phyloP scores from a whole-genome alignment of 805 yeast species.

The Wickerhamiella azyma region DNA sequence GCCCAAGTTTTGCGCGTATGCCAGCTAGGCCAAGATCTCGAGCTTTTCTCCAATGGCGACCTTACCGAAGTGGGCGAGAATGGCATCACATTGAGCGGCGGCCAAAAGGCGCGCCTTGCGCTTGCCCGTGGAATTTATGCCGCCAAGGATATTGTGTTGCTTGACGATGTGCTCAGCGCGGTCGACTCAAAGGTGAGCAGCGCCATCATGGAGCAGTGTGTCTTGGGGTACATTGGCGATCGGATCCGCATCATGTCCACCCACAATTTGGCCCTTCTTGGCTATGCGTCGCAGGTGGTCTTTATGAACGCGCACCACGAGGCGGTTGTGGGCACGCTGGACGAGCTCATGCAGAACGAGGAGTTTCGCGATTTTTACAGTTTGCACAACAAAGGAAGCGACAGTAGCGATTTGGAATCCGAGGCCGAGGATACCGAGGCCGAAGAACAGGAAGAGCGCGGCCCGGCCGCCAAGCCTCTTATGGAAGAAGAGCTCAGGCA shows the following conservation, averaged over 20 bases:
- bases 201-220: slow-evolving; percentile 57
- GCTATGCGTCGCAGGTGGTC: slow-evolving; percentile 54
- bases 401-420: background rate
- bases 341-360: slow-evolving; percentile 30
- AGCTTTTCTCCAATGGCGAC: slow-evolving; percentile 11
- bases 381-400: background rate
- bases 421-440: slow-evolving; percentile 8
- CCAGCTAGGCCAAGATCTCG: slow-evolving; percentile 12
- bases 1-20: slow-evolving; percentile 9
- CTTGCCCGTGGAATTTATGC: slow-evolving; percentile 72
- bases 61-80: slow-evolving; percentile 68
- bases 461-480: background rate
- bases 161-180: slow-evolving; percentile 78
- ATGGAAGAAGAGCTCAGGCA: slow-evolving; percentile 2
- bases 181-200: slow-evolving; percentile 80
- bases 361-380: background rate
- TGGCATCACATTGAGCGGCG: slow-evolving; percentile 81
- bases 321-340: slow-evolving; percentile 46
- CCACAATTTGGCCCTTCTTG: slow-evolving; percentile 63
- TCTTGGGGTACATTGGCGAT: slow-evolving; percentile 40
- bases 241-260: slow-evolving; percentile 71
- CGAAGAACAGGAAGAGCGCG: slow-evolving; percentile 8
- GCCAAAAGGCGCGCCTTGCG: slow-evolving; percentile 78
- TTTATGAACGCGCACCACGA: slow-evolving; percentile 50
- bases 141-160: slow-evolving; percentile 45